These are phyloP conservation scores for Saturnispora zaruensis DNA, from an alignment of 805 yeast genomes.

Conservation along the genomic window DNA sequence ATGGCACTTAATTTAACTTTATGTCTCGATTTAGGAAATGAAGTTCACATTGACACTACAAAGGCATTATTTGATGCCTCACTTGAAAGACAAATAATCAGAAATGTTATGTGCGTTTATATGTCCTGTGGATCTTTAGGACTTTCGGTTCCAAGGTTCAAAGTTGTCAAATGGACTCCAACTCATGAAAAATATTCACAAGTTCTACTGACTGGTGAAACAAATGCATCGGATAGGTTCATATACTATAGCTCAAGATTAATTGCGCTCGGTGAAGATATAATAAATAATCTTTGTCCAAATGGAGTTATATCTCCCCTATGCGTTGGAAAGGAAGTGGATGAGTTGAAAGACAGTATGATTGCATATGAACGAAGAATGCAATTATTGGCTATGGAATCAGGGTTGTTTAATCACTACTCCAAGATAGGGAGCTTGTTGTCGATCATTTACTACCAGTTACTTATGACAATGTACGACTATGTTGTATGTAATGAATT, in stretches of 20 bases:
- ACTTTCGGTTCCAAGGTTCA: slow-evolving; percentile 42
- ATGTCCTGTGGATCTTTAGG: slow-evolving; percentile 45
- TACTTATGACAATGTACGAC: slow-evolving; percentile 44
- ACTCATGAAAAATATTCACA: slow-evolving; percentile 34
- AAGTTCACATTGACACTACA: slow-evolving; percentile 22
- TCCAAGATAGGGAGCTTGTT: slow-evolving; percentile 33
- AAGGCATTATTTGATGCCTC: slow-evolving; percentile 23
- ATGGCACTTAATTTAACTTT: slow-evolving; percentile 37
- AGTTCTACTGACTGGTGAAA: slow-evolving; percentile 29
- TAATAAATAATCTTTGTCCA: slow-evolving; percentile 34
- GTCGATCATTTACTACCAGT: slow-evolving; percentile 41
- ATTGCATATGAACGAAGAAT: slow-evolving; percentile 34
- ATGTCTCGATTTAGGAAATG: slow-evolving; percentile 42
- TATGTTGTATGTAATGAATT: slow-evolving; percentile 38
- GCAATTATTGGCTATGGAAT: slow-evolving; percentile 33
- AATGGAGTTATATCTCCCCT: slow-evolving; percentile 13
- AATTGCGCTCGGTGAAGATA: slow-evolving; percentile 43
- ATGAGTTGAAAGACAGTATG: slow-evolving; percentile 25
- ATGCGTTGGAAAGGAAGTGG: slow-evolving; percentile 3
- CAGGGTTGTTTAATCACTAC: slow-evolving; percentile 28
- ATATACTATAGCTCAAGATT: slow-evolving; percentile 37
- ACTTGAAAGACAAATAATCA: slow-evolving; percentile 30
- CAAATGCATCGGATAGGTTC: slow-evolving; percentile 33
- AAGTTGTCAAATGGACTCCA: slow-evolving; percentile 40
- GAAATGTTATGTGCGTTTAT: slow-evolving; percentile 41